Base-by-base conservation (phyloP, 331 rosid species). In the Erythrophleum ivorense region DNA sequence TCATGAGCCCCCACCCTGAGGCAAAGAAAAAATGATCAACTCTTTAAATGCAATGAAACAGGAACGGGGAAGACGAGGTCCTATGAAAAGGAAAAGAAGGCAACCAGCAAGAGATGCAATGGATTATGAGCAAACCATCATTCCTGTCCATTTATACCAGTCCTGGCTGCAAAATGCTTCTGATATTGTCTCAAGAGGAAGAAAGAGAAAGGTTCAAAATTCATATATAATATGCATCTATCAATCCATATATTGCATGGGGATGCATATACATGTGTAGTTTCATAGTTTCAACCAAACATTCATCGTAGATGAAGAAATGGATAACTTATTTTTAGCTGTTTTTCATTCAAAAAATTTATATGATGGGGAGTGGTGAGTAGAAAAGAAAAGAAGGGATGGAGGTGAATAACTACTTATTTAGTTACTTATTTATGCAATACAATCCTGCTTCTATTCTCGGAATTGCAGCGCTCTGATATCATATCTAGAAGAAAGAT, bases 51-150 rank as follows among this genome's bases (percentile, higher is more conserved):
- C 13, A 80, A 79, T 85, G 89, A 81, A 84, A 73, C 93, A 82
- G 90, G 85, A 86, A 66, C 80, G 52, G 69, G 67, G 52, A 82
- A 67, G 77, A 87, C 84, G 55, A 79, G 86, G 60, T 48, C 83
- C 80, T 45, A 55, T 15, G 67, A 91, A 81, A 84, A 87, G 90
- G 87, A 94, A 83, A 87, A 84, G 86, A 66, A 80, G 83, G 85
- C 85, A 80, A 77, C 70, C 66, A 73, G 52, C 9, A 45, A 82
- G 73, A 70, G 59, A 34, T 57, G 15, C 67, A 78, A 88, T 91
- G 94, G 98, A 95, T 87, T 75, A 45, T 76, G 92, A 95, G 74
- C 95, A 95, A 57, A 91, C 94, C 77, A 85, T 89, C 45, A 83
- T 92, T 80, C 95, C 94, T 77, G 92, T 82, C 78, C 91, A 82